Evolutionary conservation across 108 stramenopile species (phyloP), one percentile per base, ranked within the genome.

Genomic region (Nannochloropsis gaditana): DNA sequence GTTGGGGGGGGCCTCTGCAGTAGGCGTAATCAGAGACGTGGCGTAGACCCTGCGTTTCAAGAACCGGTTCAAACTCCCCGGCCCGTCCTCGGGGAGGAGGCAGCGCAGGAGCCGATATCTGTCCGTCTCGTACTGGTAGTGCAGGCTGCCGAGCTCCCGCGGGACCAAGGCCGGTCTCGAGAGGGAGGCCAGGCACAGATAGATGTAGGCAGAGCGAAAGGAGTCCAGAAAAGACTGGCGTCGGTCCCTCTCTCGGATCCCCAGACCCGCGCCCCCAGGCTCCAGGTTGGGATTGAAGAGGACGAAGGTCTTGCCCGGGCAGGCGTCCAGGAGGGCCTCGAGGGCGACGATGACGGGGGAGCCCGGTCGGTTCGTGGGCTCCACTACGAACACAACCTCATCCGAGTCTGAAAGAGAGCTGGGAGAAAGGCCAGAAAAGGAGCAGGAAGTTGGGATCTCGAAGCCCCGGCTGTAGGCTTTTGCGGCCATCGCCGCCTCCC

Each of bases 391-490:
- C 15, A 73, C n/a, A n/a, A 73, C n/a, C n/a, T 73, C 59, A 2
- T 73, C 59, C 19, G 59, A n/a, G 4, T 15, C 19, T n/a, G 59
- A 15, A n/a, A 73, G 15, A n/a, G 59, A 73, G 19, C n/a, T 15
- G 4, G 59, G 59, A n/a, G 59, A 73, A n/a, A 73, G 59, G 4
- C 59, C 59, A 73, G 59, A 15, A 73, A 73, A 73, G 6, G 59
- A 73, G 3, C 59, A 73, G n/a, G 59, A n/a, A 15, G 59, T n/a
- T n/a, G 59, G 59, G 59, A 73, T 73, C 19, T 73, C 59, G n/a
- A 73, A 73, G n/a, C 59, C 59, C 19, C 59, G 59, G 59, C 59
- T 73, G 59, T 73, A 73, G 59, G 59, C 59, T 73, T 73, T 73
- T 4, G 19, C n/a, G 8, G 59, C 59, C n/a, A 73, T n/a, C 19